Evolutionary conservation across 495 filamentous ascomycete genomes (phyloP).

Genomic region (Hyaloscypha finlandica): DNA sequence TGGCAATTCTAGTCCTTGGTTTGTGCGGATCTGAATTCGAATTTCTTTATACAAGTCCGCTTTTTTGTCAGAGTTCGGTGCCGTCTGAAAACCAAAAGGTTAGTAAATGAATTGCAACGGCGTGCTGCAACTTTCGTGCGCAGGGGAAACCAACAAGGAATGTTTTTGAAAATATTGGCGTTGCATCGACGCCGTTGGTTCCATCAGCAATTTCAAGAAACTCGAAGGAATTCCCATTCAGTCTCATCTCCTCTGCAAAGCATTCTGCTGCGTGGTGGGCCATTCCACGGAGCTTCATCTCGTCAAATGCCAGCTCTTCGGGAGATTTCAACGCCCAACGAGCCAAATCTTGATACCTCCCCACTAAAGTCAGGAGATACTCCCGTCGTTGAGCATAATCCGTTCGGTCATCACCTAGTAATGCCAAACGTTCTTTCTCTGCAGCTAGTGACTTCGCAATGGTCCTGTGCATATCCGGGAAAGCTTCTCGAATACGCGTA

Average conservation of each 20-base stretch:
- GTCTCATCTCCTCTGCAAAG: conserved; percentile 20
- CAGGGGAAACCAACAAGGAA: not conserved
- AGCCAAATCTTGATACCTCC: conserved; percentile 7
- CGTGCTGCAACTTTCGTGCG: too few species aligned
- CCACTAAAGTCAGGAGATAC: conserved; percentile 5
- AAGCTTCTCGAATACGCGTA: conserved; percentile 25
- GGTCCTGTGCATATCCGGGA: conserved; percentile 23
- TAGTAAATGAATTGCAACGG: not conserved
- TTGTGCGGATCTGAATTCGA: conserved; percentile 22
- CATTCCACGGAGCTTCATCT: conserved; percentile 16
- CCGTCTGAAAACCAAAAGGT: not conserved
- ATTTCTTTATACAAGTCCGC: conserved; percentile 25
- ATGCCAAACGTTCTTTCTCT: not conserved
- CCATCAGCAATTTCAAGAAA: conserved; percentile 18
- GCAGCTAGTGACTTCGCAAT: not conserved
- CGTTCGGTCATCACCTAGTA: conserved; percentile 5
- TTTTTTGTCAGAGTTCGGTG: not conserved
- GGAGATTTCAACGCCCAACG: conserved; percentile 10
- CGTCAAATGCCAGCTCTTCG: conserved; percentile 10
- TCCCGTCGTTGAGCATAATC: not conserved
- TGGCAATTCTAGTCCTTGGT: conserved; percentile 22
- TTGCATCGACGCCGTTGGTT: not conserved
- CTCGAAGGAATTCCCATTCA: conserved; percentile 12
- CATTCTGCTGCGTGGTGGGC: not conserved
- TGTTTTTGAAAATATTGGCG: not conserved